Evolutionary conservation across 805 yeast genomes (phyloP).

Genomic region (Lipomyces japonicus): DNA sequence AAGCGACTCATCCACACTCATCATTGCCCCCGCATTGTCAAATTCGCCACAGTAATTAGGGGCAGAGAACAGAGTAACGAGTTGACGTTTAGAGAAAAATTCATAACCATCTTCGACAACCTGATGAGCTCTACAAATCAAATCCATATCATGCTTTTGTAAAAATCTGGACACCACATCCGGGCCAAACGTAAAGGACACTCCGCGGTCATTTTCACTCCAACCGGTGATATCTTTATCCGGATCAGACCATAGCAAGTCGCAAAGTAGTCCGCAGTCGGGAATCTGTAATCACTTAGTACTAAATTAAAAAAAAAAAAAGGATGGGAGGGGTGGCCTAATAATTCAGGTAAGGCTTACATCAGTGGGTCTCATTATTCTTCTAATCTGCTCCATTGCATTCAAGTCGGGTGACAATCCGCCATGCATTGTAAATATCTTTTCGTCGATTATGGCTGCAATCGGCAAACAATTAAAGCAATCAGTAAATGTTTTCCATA

Average conservation of each 20-base stretch:
- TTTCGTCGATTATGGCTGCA: conserved; percentile 97
- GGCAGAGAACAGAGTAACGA: conserved; percentile 92
- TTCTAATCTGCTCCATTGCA: conserved; percentile 97
- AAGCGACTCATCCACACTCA: conserved; percentile 95
- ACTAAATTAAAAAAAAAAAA: not conserved
- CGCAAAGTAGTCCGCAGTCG: conserved; percentile 94
- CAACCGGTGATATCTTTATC: conserved; percentile 98
- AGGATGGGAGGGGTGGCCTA: no score
- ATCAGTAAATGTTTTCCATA: conserved; percentile 98
- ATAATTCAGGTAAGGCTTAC: not conserved
- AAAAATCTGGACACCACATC: conserved; percentile 94
- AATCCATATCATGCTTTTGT: conserved; percentile 96
- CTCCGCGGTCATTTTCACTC: conserved; percentile 99
- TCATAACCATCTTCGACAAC: conserved; percentile 99
- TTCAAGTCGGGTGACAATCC: conserved; percentile 96
- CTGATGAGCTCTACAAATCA: conserved; percentile 97
- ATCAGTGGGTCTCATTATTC: conserved; percentile 99
- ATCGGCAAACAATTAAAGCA: conserved; percentile 98
- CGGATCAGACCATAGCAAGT: conserved; percentile 96
- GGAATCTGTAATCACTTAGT: conserved; percentile 52
- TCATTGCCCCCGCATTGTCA: conserved; percentile 99
- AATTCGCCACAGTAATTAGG: conserved; percentile 96
- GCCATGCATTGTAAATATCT: conserved; percentile 98
- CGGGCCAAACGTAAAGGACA: conserved; percentile 98
- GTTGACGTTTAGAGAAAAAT: conserved; percentile 91